Evolutionary conservation across 2,329 filamentous ascomycete genomes (phyloP).

Genomic region (Chrysosporium keratinophilum): DNA sequence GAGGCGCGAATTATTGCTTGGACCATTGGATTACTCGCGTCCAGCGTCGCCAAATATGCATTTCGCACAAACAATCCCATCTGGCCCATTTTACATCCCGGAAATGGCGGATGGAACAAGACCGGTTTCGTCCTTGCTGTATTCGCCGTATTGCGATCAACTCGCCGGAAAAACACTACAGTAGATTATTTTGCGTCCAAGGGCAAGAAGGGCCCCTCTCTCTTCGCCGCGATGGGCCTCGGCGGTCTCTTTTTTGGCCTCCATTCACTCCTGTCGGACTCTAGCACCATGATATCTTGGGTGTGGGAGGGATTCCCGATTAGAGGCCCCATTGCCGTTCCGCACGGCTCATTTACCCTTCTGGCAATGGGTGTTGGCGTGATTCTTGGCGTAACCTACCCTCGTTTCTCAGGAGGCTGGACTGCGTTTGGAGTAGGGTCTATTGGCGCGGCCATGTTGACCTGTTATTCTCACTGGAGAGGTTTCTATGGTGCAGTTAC

Average conservation of each 20-base stretch:
- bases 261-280: slow-evolving; percentile 88
- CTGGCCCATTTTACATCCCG: slow-evolving; percentile 85
- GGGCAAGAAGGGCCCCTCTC: slow-evolving; percentile 54
- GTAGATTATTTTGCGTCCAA: slow-evolving; percentile 43
- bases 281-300: slow-evolving; percentile 98
- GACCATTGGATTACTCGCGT: slow-evolving; percentile 70
- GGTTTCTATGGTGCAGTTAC: slow-evolving; percentile 77
- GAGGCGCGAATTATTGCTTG: slow-evolving; percentile 76
- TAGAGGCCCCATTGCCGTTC: slow-evolving; percentile 72
- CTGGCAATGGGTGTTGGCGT: slow-evolving; percentile 77
- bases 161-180: slow-evolving; percentile 50
- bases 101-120: slow-evolving; percentile 88
- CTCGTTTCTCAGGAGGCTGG: slow-evolving; percentile 65
- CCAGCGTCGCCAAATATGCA: slow-evolving; percentile 81
- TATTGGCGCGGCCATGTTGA: slow-evolving; percentile 67
- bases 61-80: slow-evolving; percentile 92
- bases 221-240: slow-evolving; percentile 65
- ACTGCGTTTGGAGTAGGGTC: slow-evolving; percentile 67
- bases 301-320: slow-evolving; percentile 95
- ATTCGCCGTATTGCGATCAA: slow-evolving; percentile 65
- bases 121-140: slow-evolving; percentile 66
- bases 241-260: slow-evolving; percentile 78
- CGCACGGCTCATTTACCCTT: slow-evolving; percentile 82
- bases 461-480: slow-evolving; percentile 67
- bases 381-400: slow-evolving; percentile 62